Base-by-base conservation (phyloP, 352 stramenopile species). In the Pythium periplocum region DNA sequence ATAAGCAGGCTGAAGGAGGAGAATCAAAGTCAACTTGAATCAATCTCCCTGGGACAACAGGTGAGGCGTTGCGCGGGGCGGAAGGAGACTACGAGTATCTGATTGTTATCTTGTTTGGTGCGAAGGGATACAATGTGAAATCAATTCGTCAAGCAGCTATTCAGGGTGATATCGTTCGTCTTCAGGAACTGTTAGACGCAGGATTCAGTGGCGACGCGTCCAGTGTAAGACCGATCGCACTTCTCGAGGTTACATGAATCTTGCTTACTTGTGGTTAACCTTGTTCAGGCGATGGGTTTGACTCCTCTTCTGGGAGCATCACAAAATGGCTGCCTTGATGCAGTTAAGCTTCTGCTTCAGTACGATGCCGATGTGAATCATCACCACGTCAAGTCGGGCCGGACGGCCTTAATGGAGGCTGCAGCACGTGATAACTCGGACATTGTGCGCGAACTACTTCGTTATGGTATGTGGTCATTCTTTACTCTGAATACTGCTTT, bases 121-220 rank as follows among this genome's bases (percentile, higher is more conserved):
- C 9, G 10, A 55, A 90, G 79, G 75, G 75, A 66, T 69, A 86
- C 51, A 84, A 84, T 53, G 58, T 86, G 33, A 73, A 84, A 41
- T 82, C 73, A 3, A 87, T 90, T 42, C 79, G 79, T 1, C 71
- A 87, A 55, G 79, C 77, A 31, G 73, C 76, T 26, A 79, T 90
- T 55, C 63, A 71, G 43, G 79, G 76, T 7, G 68, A 90, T 54
- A 30, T 78, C 10, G 66, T 62, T 30, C 66, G 75, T 4, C 62
- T 90, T 9, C 51, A 64, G 26, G 67, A 80, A 31, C 45, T 90
- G 30, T 54, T 90, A 2, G 52, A 57, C 7, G 63, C 68, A 33
- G 79, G 79, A 4, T 87, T 85, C 39, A 77, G 74, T 17, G 61
- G 71, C 1, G 68, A 90, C 48, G 66, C 76, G 4, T 63, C 82